These are phyloP conservation scores for Ophiognomonia clavigignenti-juglandacearum DNA, from an alignment of 2,329 filamentous ascomycete species.

Conservation along the genomic window DNA sequence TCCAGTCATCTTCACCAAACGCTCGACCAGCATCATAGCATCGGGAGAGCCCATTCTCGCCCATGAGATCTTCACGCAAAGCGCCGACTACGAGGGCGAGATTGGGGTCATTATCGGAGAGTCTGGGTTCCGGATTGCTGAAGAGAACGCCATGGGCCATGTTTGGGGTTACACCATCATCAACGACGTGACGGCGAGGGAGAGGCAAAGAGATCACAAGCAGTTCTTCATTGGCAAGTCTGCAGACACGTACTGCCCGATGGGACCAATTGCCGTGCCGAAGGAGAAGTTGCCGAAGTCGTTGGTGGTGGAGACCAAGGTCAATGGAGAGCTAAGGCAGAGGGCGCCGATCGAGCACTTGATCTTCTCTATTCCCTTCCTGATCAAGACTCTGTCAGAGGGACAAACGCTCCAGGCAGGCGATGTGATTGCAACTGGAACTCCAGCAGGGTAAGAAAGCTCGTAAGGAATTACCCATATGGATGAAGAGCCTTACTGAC, in stretches of 20 bases:
- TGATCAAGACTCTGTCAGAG: constrained; percentile 36
- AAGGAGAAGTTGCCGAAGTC: not conserved
- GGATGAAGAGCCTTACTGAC: no score
- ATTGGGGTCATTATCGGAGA: constrained; percentile 53
- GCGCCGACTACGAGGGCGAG: constrained; percentile 51
- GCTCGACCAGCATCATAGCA: constrained; percentile 47
- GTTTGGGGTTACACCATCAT: constrained; percentile 55
- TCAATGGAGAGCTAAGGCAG: constrained; percentile 9
- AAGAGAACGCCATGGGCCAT: constrained; percentile 41
- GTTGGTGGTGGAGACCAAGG: not conserved
- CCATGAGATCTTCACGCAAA: constrained; percentile 34
- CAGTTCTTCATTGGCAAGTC: constrained; percentile 57
- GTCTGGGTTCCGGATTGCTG: constrained; percentile 35
- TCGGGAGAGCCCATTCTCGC: constrained; percentile 40
- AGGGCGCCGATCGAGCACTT: constrained; percentile 29
- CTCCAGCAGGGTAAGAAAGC: constrained; percentile 38
- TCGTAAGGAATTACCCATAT: no score
- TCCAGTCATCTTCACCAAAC: constrained; percentile 53
- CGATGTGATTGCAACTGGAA: constrained; percentile 41
- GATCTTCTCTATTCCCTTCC: constrained; percentile 17
- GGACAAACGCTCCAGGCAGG: constrained; percentile 39
- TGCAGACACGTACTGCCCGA: constrained; percentile 50
- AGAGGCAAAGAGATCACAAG: constrained; percentile 50
- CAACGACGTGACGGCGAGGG: constrained; percentile 48
- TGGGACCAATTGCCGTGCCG: constrained; percentile 24